Conservation (phyloP, 345 rosid species). For the Heritiera littoralis region DNA sequence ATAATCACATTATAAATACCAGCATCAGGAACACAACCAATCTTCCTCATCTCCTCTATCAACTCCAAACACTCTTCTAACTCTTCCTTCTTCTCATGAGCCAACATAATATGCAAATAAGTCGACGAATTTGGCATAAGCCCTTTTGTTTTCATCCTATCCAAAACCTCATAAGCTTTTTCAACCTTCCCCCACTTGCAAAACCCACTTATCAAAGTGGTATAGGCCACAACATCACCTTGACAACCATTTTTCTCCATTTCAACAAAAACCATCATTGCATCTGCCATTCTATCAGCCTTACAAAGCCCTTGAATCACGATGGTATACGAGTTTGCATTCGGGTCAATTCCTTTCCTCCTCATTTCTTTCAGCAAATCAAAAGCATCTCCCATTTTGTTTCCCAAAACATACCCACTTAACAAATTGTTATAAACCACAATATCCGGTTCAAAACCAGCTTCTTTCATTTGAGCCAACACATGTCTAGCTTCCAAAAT, state of each 20-base stretch:
- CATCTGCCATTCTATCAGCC: slow-evolving; percentile 76
- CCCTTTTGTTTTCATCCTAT: slow-evolving; percentile 60
- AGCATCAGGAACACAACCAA: slow-evolving; percentile 60
- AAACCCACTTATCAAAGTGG: slow-evolving; percentile 77
- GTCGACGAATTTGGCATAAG: slow-evolving; percentile 55
- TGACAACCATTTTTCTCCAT: slow-evolving; percentile 75
- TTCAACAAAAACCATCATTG: slow-evolving; percentile 63
- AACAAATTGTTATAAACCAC: slow-evolving; percentile 78
- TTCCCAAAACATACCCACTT: slow-evolving; percentile 60
- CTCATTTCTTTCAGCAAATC: slow-evolving; percentile 83
- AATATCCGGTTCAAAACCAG: slow-evolving; percentile 75
- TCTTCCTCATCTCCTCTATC: slow-evolving; percentile 56
- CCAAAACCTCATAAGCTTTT: slow-evolving; percentile 58
- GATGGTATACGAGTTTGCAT: slow-evolving; percentile 63
- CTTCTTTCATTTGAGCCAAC: slow-evolving; percentile 82
- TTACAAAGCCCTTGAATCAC: slow-evolving; percentile 73
- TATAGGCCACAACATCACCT: slow-evolving; percentile 71
- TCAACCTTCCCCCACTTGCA: slow-evolving; percentile 72
- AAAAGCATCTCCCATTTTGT: slow-evolving; percentile 72
- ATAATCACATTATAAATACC: slow-evolving; percentile 61
- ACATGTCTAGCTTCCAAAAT: slow-evolving; percentile 82
- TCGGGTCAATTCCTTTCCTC: slow-evolving; percentile 63
- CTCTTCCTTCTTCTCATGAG: slow-evolving; percentile 76
- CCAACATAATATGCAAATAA: slow-evolving; percentile 74
- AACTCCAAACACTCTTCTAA: slow-evolving; percentile 67